phyloP scores from a whole-genome alignment of 2,329 filamentous ascomycete species.

The Ophioceras dolichostomum region DNA sequence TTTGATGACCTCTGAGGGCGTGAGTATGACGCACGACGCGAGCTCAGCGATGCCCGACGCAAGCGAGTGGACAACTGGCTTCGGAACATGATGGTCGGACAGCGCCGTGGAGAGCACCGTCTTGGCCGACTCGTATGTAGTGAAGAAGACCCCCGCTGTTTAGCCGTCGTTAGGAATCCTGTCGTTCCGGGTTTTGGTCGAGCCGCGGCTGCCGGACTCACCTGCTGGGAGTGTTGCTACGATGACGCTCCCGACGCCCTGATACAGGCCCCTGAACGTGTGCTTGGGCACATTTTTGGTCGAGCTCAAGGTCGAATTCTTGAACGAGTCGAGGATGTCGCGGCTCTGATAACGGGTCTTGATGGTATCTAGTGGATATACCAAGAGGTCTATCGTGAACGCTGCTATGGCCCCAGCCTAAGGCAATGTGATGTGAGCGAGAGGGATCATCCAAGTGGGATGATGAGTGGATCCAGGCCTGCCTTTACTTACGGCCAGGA shows the following conservation, averaged over 20 bases:
- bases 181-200: no score
- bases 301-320: slow-evolving; percentile 24
- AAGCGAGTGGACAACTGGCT: slow-evolving; percentile 57
- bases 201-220: slow-evolving; percentile 28
- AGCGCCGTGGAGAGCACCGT: slow-evolving; percentile 39
- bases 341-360: slow-evolving; percentile 78
- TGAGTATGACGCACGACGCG: slow-evolving; percentile 75
- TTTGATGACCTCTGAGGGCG: slow-evolving; percentile 83
- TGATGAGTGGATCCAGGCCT: background rate
- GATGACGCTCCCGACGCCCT: slow-evolving; percentile 76
- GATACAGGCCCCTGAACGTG: slow-evolving; percentile 63
- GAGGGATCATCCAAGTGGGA: no score
- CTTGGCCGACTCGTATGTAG: slow-evolving; percentile 74
- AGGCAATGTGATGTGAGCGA: background rate
- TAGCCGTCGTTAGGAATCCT: no score
- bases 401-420: slow-evolving; percentile 78
- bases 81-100: slow-evolving; percentile 37
- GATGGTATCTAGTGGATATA: slow-evolving; percentile 82
- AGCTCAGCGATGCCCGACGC: slow-evolving; percentile 71
- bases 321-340: slow-evolving; percentile 58
- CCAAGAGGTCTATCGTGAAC: slow-evolving; percentile 71
- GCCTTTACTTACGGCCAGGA: slow-evolving; percentile 6
- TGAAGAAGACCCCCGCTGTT: slow-evolving; percentile 75
- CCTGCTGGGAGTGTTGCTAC: slow-evolving; percentile 81
- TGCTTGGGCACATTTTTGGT: slow-evolving; percentile 27